phyloP scores from a whole-genome alignment of 352 stramenopile genomes.

The Pythium chondricola region DNA sequence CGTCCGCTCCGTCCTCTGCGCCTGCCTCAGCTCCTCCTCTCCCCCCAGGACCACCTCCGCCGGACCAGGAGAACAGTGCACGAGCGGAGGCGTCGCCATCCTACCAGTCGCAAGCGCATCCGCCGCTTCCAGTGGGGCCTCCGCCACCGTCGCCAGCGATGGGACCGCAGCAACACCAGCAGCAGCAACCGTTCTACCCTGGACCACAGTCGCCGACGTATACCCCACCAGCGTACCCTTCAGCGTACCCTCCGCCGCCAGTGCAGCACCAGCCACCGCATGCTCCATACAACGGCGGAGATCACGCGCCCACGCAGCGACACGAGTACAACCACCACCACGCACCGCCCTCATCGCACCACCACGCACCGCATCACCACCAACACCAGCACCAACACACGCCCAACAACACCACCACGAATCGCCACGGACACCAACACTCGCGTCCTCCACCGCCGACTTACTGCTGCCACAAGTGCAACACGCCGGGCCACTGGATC shows the following conservation, averaged over 20 bases:
- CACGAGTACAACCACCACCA: slow-evolving; percentile 9
- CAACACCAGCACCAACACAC: slow-evolving; percentile 18
- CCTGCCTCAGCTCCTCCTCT: too few species aligned
- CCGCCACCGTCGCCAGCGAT: slow-evolving; percentile 8
- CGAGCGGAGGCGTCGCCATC: neutral
- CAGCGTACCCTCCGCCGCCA: slow-evolving; percentile 1
- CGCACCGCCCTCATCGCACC: slow-evolving; percentile 4
- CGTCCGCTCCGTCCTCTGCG: too few species aligned
- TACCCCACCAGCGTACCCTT: slow-evolving; percentile 10
- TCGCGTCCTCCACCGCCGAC: slow-evolving; percentile 34
- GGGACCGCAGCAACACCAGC: slow-evolving; percentile 10
- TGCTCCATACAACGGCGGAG: slow-evolving; percentile 5
- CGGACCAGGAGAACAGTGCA: too few species aligned
- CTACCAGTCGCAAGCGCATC: too few species aligned
- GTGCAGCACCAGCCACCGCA: slow-evolving; percentile 9
- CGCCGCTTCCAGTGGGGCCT: slow-evolving; percentile 8
- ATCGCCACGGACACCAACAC: slow-evolving; percentile 1
- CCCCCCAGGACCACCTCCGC: too few species aligned
- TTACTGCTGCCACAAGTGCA: slow-evolving; percentile 78
- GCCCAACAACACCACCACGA: slow-evolving; percentile 1
- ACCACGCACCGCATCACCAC: slow-evolving; percentile 5
- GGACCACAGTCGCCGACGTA: slow-evolving; percentile 9
- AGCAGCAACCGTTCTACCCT: slow-evolving; percentile 9
- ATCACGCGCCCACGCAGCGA: slow-evolving; percentile 1
- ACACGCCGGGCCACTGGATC: slow-evolving; percentile 73